A percentile compares a stretch with the other conserved stretches of the same genome.
phyloP scores from a whole-genome alignment of 306 rosid species.

The Datisca glomerata region DNA sequence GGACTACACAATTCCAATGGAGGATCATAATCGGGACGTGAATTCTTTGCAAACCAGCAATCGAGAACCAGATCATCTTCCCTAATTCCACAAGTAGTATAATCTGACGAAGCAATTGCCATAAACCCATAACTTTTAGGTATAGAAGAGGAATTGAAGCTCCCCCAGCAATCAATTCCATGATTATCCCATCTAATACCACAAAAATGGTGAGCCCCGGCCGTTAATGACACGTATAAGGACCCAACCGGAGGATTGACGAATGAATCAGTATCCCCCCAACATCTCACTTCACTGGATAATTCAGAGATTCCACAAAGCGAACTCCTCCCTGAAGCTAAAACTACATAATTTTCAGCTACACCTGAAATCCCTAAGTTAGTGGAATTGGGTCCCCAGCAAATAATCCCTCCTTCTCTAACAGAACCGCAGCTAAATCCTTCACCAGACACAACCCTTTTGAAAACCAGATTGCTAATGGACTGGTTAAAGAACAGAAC shows the following conservation, averaged over 20 bases:
- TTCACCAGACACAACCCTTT: conserved; percentile 58
- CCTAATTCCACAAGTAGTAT: conserved; percentile 65
- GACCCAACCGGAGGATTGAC: conserved; percentile 16
- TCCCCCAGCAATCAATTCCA: conserved; percentile 77
- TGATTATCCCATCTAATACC: conserved; percentile 73
- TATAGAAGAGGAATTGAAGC: conserved; percentile 43
- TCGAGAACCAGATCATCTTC: conserved; percentile 76
- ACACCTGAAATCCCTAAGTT: conserved; percentile 30
- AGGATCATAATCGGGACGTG: conserved; percentile 46
- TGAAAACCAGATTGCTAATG: conserved; percentile 25
- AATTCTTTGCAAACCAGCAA: conserved; percentile 62
- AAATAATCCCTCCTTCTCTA: conserved; percentile 54
- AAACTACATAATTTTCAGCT: conserved; percentile 28
- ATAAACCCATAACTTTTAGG: conserved; percentile 57
- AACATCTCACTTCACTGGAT: conserved; percentile 47
- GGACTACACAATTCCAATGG: conserved; percentile 91
- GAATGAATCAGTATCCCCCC: conserved; percentile 45
- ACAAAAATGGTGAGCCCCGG: conserved; percentile 59
- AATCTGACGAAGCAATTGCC: conserved; percentile 81
- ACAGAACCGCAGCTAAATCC: conserved; percentile 67
- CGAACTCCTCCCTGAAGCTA: conserved; percentile 47
- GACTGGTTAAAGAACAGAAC: conserved; percentile 32
- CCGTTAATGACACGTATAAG: conserved; percentile 34
- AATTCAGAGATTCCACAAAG: conserved; percentile 54
- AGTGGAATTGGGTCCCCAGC: conserved; percentile 73